phyloP scores from a whole-genome alignment of 2,329 filamentous ascomycete genomes.

The Helotiales sp. region DNA sequence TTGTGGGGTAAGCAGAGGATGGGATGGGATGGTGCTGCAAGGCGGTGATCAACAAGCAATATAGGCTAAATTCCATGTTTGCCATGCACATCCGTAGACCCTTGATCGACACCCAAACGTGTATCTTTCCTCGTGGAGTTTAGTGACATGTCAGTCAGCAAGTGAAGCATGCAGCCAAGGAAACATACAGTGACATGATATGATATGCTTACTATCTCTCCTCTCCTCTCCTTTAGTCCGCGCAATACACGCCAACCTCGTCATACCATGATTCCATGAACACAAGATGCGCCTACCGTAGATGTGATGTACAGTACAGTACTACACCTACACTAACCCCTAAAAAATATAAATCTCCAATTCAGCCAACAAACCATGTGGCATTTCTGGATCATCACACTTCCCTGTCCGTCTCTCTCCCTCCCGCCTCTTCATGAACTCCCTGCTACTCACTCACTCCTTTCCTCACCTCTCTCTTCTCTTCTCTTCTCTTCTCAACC shows the following conservation, averaged over 20 bases:
- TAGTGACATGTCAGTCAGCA: not conserved
- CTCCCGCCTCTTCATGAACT: not conserved
- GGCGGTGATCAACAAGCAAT: too few species aligned
- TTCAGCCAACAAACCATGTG: constrained; percentile 3
- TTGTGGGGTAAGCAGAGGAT: too few species aligned
- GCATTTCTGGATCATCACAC: constrained; percentile 1
- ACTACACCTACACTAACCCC: too few species aligned
- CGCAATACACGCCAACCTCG: not conserved
- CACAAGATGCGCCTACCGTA: too few species aligned
- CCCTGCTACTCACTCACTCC: not conserved
- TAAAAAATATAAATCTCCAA: too few species aligned
- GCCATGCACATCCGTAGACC: not conserved
- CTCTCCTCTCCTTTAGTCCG: not conserved
- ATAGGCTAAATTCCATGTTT: not conserved
- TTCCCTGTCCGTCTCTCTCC: not conserved
- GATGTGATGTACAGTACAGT: too few species aligned
- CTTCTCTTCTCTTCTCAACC: not conserved
- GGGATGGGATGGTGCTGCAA: too few species aligned
- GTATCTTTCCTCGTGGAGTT: not conserved
- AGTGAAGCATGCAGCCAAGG: too few species aligned
- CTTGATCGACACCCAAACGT: not conserved
- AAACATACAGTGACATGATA: too few species aligned
- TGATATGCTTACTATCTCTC: too few species aligned
- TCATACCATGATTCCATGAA: not conserved
- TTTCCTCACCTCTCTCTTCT: not conserved